Conservation (phyloP, 1,284 basidiomycete species). For the Cerrena zonata region DNA sequence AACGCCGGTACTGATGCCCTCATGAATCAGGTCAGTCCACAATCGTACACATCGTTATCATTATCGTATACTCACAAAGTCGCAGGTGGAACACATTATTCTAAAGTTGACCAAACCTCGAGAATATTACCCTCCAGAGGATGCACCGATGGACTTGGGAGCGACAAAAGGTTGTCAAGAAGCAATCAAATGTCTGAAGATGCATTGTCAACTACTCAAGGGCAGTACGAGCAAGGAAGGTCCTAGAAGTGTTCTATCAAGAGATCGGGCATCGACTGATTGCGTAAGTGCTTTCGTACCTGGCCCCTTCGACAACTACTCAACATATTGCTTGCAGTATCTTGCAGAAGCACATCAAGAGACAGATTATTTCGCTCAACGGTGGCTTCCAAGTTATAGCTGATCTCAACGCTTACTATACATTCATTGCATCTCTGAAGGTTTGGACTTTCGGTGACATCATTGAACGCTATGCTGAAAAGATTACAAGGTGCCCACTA, state of each 20-base stretch:
- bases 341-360: conserved; percentile 92
- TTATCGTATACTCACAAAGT: not conserved
- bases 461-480: not conserved
- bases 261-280: conserved; percentile 92
- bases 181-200: conserved; percentile 80
- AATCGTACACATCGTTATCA: not conserved
- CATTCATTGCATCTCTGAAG: conserved; percentile 81
- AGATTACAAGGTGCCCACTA: conserved; percentile 43
- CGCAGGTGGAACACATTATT: conserved; percentile 88
- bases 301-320: not conserved
- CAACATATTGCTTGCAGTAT: conserved; percentile 51
- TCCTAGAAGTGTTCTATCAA: conserved; percentile 95
- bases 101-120: conserved; percentile 75
- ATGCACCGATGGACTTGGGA: conserved; percentile 67
- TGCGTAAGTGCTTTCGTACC: conserved; percentile 47
- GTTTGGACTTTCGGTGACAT: conserved; percentile 36
- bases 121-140: conserved; percentile 87
- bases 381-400: conserved; percentile 96
- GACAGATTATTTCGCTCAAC: conserved; percentile 88
- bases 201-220: conserved; percentile 84
- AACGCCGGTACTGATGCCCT: conserved; percentile 93
- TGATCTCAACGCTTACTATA: conserved; percentile 89
- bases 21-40: conserved; percentile 77
- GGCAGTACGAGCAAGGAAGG: conserved; percentile 93
- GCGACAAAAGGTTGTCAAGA: conserved; percentile 83